Evolutionary conservation across 768 basidiomycete genomes (phyloP).

Genomic region (Mycena metata): DNA sequence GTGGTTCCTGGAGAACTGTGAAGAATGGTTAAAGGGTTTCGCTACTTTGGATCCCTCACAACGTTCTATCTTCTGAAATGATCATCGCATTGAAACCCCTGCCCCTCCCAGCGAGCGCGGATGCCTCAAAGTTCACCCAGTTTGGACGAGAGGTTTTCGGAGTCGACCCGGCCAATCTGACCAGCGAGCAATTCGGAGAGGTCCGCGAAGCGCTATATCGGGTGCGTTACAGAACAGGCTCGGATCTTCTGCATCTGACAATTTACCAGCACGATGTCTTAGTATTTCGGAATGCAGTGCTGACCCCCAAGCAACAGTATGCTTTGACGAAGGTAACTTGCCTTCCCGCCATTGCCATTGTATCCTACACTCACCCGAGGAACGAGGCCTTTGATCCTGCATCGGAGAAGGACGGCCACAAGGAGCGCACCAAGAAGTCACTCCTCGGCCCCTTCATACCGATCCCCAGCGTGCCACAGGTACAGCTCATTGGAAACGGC

Average conservation of each 20-base stretch:
- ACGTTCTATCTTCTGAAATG: too few species aligned
- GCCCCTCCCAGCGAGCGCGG: conserved; percentile 79
- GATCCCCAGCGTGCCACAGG: conserved; percentile 88
- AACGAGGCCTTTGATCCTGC: conserved; percentile 79
- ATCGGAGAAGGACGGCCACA: conserved; percentile 82
- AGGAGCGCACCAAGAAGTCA: conserved; percentile 77
- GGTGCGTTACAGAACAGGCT: conserved; percentile 55
- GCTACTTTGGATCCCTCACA: not conserved
- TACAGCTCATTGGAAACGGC: conserved; percentile 94
- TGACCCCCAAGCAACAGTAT: conserved; percentile 89
- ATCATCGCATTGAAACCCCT: conserved; percentile 76
- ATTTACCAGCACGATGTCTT: conserved; percentile 72
- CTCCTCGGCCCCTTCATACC: conserved; percentile 93
- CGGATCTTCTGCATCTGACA: conserved; percentile 1
- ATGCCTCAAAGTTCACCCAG: conserved; percentile 71
- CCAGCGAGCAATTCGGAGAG: conserved; percentile 73
- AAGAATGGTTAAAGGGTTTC: conserved; percentile 10
- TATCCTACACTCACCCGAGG: conserved; percentile 18
- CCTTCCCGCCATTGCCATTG: not conserved
- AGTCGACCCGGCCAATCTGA: conserved; percentile 73
- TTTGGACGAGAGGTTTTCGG: conserved; percentile 87
- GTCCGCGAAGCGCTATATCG: conserved; percentile 82
- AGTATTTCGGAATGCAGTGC: conserved; percentile 76
- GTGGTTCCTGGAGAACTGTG: conserved; percentile 5
- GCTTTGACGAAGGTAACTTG: conserved; percentile 80